Percentiles rank a stretch among this genome's conserved stretches.
Evolutionary conservation across 2,329 filamentous ascomycete species (phyloP).

Genomic region (Colletotrichum sp.): DNA sequence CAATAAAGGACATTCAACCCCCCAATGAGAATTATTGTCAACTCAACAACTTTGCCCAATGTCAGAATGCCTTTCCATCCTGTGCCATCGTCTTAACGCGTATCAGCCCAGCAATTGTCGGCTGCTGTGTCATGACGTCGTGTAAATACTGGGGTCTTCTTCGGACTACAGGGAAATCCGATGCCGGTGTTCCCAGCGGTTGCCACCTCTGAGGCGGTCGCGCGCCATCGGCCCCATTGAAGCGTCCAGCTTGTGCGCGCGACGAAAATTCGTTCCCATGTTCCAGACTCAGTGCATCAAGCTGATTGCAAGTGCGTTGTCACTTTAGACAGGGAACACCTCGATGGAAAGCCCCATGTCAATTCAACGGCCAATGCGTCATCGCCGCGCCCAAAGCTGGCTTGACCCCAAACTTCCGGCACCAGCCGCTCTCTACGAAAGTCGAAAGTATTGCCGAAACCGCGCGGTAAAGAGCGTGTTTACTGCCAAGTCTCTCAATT

Average conservation of each 20-base stretch:
- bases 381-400: background rate
- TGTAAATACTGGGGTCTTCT: background rate
- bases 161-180: background rate
- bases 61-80: background rate
- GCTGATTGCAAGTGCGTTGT: background rate
- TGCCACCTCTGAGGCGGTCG: background rate
- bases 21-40: background rate
- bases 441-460: background rate
- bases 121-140: background rate
- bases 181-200: background rate
- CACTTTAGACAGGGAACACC: background rate
- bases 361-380: background rate
- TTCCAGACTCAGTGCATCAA: background rate
- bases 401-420: background rate
- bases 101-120: background rate
- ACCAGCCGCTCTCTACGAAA: background rate
- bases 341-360: background rate
- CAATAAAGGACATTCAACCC: rapidly evolving
- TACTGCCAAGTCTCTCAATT: background rate
- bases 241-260: rapidly evolving
- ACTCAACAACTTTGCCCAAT: background rate
- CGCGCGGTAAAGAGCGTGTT: background rate
- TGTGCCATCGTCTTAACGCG: background rate
- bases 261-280: background rate
- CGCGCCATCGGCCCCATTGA: background rate